Evolutionary conservation across 2,329 filamentous ascomycete species (phyloP), one percentile per base, ranked within the genome.

Genomic region (Fusarium transvaalense): DNA sequence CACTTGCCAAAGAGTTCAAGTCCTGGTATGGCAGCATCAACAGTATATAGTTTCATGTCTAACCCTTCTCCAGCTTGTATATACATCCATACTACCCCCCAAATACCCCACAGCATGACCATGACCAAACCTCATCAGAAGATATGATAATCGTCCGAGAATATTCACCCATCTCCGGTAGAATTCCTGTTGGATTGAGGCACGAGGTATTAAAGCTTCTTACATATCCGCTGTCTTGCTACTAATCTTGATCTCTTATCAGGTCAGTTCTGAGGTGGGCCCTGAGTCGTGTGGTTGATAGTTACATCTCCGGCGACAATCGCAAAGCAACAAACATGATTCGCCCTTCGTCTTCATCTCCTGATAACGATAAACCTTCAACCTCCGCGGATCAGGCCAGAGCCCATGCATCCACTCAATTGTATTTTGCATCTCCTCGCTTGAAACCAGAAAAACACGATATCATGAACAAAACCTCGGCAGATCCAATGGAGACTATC

Each of bases 341-440:
- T 75, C 73, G 73, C 59, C 61, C 58, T 46, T 47, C 41, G 29
- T 39, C 42, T 43, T 31, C 48, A 54, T 68, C 56, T 52, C 61
- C 69, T 71, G 71, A 68, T 64, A 72, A 66, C 62, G 53, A 46
- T 41, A 21, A 61, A 47, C 34, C 37, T 43, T 55, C 56, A 60
- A 70, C 71, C 72, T 74, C 72, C 72, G 72, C 72, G 72, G 72
- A 74, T 64, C 55, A 64, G 57, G 42, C 46, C 42, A 46, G 55
- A 61, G 46, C 42, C 45, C 37, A 42, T 48, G 61, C 58, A 67
- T 56, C 66, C 72, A 72, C 71, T 56, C 48, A 47, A 14, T 54
- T 52, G 70, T 56, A 69, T 71, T 46, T 69, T 74, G 69, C 68
- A 77, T 77, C 75, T 77, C 75, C 75, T 77, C 73, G 72, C 73